A percentile compares a stretch with the other conserved stretches of the same genome.
Evolutionary conservation across 1,284 basidiomycete species (phyloP).

Genomic region (Pyrrhoderma lamaoense): DNA sequence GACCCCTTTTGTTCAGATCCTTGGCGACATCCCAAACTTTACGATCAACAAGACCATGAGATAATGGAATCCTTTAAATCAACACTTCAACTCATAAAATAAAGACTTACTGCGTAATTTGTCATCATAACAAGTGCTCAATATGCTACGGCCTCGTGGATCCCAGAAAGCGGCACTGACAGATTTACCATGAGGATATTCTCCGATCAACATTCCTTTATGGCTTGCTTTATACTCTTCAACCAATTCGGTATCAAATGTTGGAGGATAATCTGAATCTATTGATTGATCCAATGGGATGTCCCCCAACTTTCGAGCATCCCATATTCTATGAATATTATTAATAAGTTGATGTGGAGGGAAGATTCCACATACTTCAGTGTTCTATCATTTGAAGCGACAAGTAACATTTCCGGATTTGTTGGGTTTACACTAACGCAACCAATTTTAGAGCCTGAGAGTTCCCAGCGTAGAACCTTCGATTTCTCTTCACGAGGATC

Average conservation of each 20-base stretch:
- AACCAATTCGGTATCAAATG: conserved; percentile 46
- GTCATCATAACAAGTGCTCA: conserved; percentile 78
- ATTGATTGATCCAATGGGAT: conserved; percentile 30
- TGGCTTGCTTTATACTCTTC: conserved; percentile 40
- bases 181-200: conserved; percentile 64
- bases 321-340: conserved; percentile 56
- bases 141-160: conserved; percentile 61
- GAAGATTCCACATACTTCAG: conserved; percentile 44
- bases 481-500: conserved; percentile 59
- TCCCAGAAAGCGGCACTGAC: conserved; percentile 80
- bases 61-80: neutral
- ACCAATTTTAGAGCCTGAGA: conserved; percentile 69
- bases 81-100: neutral
- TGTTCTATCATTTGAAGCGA: conserved; percentile 62
- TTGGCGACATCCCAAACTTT: conserved; percentile 66
- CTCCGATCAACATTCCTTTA: conserved; percentile 49
- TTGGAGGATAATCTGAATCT: conserved; percentile 26
- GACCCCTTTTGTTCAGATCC: conserved; percentile 36
- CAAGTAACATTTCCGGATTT: conserved; percentile 56
- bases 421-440: conserved; percentile 69
- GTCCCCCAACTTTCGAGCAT: conserved; percentile 51
- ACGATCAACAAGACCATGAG: neutral
- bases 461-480: conserved; percentile 49
- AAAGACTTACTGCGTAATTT: conserved; percentile 50
- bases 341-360: neutral